A percentile compares a stretch with the other conserved stretches of the same genome.
These are phyloP conservation scores for Hypoxylon rickii DNA, from an alignment of 495 filamentous ascomycete genomes.

Conservation along the genomic window DNA sequence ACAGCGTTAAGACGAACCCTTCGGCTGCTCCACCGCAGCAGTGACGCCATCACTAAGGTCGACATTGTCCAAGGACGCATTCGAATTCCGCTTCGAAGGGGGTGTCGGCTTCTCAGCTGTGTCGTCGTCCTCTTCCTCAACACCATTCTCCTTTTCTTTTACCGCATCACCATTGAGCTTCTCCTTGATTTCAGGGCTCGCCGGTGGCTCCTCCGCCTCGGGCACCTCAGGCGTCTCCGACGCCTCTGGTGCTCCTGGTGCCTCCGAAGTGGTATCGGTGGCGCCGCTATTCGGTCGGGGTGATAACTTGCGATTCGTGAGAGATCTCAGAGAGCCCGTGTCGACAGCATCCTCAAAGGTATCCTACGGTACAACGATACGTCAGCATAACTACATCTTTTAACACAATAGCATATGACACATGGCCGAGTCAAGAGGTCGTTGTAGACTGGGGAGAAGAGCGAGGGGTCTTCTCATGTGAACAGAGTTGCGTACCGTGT, in stretches of 20 bases:
- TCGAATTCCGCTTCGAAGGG: constrained; percentile 66
- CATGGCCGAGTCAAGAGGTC: too few species aligned
- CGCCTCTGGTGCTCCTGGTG: too few species aligned
- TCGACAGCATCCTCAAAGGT: constrained; percentile 79
- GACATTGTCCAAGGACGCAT: constrained; percentile 70
- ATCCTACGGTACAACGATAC: too few species aligned
- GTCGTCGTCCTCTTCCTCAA: constrained; percentile 20
- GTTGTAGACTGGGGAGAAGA: too few species aligned
- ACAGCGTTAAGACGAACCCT: background rate
- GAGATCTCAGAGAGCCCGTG: constrained; percentile 51
- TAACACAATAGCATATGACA: background rate
- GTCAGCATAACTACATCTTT: background rate
- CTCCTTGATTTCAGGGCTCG: constrained; percentile 27
- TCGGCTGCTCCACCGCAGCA: constrained; percentile 46
- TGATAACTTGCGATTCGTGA: constrained; percentile 56
- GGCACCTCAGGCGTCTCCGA: too few species aligned
- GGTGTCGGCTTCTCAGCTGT: constrained; percentile 46
- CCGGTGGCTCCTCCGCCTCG: constrained; percentile 30
- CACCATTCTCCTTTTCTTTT: constrained; percentile 26
- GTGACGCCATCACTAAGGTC: constrained; percentile 67
- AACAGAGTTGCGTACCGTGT: constrained; percentile 42
- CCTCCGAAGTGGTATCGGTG: constrained; percentile 12
- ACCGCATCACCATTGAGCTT: constrained; percentile 37
- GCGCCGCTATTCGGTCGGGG: constrained; percentile 35
- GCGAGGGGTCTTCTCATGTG: constrained; percentile 11